A percentile compares a stretch with the other conserved stretches of the same genome.
These are phyloP conservation scores for Neurospora sp. DNA, from an alignment of 2,329 filamentous ascomycete species.

Conservation along the genomic window DNA sequence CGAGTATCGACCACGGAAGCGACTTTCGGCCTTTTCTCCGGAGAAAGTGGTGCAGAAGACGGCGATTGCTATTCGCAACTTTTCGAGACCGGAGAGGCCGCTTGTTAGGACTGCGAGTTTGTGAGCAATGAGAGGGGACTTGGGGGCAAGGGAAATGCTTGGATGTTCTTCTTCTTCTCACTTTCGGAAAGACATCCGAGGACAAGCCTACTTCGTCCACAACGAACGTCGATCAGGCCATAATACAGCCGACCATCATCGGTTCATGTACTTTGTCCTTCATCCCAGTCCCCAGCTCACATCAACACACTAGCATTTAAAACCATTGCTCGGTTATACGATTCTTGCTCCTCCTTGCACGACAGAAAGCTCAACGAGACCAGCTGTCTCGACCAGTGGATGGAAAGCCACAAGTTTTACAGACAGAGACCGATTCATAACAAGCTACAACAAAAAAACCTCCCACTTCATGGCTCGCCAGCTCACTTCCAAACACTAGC, in stretches of 20 bases:
- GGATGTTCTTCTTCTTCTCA: neutral
- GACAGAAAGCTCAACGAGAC: neutral
- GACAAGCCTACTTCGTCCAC: neutral
- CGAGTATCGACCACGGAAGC: neutral
- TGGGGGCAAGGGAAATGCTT: neutral
- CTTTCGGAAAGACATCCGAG: neutral
- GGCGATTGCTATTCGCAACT: neutral
- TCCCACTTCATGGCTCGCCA: too few species aligned
- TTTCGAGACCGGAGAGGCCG: neutral
- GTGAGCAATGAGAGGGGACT: neutral
- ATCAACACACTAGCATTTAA: neutral
- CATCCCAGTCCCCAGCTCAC: neutral
- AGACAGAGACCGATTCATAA: neutral
- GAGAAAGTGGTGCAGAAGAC: neutral
- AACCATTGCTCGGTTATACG: neutral
- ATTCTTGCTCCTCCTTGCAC: neutral
- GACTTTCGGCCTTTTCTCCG: neutral
- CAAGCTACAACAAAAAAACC: neutral
- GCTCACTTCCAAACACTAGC: constrained; percentile 37
- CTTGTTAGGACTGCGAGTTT: neutral
- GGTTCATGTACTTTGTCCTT: neutral
- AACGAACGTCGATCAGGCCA: neutral
- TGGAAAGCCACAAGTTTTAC: neutral
- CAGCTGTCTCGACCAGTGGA: neutral
- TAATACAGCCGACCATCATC: neutral